A percentile compares a stretch with the other conserved stretches of the same genome.
Conservation (phyloP, 768 basidiomycete genomes). For the Favolaschia claudopus region DNA sequence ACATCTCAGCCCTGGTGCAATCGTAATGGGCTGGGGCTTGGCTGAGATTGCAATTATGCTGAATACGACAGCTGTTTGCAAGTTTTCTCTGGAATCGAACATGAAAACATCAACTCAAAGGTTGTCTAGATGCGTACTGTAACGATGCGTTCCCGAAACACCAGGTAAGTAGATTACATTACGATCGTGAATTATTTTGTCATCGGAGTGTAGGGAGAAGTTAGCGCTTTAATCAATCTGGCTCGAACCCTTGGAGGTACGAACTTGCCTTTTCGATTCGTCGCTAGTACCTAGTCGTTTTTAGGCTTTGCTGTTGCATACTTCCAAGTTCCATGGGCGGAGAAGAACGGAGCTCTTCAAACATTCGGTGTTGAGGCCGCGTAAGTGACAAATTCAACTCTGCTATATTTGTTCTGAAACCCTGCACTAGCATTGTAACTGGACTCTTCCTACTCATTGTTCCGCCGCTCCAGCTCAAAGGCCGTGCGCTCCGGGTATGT, state of each 20-base stretch:
- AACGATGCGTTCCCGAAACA: slow-evolving; percentile 53
- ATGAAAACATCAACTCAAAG: not conserved
- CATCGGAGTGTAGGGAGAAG: slow-evolving; percentile 51
- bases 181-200: not conserved
- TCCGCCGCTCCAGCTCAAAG: slow-evolving; percentile 55
- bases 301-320: slow-evolving; percentile 60
- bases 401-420: not conserved
- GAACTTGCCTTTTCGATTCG: not conserved
- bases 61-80: slow-evolving; percentile 50
- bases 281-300: not conserved
- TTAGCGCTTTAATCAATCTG: slow-evolving; percentile 63
- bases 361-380: slow-evolving; percentile 65
- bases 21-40: slow-evolving; percentile 68
- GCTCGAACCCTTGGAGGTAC: slow-evolving; percentile 56
- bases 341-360: slow-evolving; percentile 58
- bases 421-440: slow-evolving; percentile 47
- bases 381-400: slow-evolving; percentile 33
- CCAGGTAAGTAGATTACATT: slow-evolving; percentile 31
- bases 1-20: slow-evolving; percentile 50
- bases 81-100: slow-evolving; percentile 16
- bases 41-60: slow-evolving; percentile 51
- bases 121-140: slow-evolving; percentile 38
- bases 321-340: slow-evolving; percentile 66
- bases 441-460: slow-evolving; percentile 59
- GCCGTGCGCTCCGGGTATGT: slow-evolving; percentile 50